These are phyloP conservation scores for Ophiostoma australiae DNA, from an alignment of 2,329 filamentous ascomycete genomes.

Conservation along the genomic window DNA sequence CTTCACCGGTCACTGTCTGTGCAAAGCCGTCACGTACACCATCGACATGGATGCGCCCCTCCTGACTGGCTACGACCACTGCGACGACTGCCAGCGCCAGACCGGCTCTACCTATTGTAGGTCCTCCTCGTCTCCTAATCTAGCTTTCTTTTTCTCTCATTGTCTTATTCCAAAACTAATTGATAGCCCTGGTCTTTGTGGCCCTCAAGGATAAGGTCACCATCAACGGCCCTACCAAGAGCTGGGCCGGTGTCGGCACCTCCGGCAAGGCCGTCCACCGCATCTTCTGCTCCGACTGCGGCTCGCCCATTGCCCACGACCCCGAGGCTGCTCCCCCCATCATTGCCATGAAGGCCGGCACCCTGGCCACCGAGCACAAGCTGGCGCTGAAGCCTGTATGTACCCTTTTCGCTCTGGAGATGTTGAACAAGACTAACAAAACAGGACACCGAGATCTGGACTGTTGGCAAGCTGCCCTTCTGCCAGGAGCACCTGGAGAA, in stretches of 20 bases:
- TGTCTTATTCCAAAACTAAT: not conserved
- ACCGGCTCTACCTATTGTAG: slow-evolving; percentile 63
- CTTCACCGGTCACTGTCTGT: slow-evolving; percentile 59
- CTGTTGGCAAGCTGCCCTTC: slow-evolving; percentile 63
- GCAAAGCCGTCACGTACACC: slow-evolving; percentile 66
- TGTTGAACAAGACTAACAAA: not conserved
- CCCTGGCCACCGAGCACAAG: slow-evolving; percentile 60
- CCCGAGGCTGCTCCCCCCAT: slow-evolving; percentile 65
- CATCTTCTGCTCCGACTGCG: slow-evolving; percentile 65
- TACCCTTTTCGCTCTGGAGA: not conserved
- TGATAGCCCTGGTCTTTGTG: slow-evolving; percentile 57
- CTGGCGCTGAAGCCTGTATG: slow-evolving; percentile 56
- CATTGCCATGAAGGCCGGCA: slow-evolving; percentile 64
- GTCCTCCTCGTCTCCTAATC: slow-evolving; percentile 28
- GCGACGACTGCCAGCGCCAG: slow-evolving; percentile 68
- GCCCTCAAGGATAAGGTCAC: slow-evolving; percentile 62
- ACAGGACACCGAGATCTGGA: slow-evolving; percentile 63
- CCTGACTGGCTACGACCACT: slow-evolving; percentile 63
- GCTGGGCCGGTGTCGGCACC: slow-evolving; percentile 53
- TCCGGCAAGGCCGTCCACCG: slow-evolving; percentile 62
- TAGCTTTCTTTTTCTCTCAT: not conserved
- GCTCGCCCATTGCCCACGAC: slow-evolving; percentile 65
- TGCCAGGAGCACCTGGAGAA: slow-evolving; percentile 61
- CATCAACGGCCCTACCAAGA: slow-evolving; percentile 61
- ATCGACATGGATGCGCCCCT: slow-evolving; percentile 48